Evolutionary conservation across 1,284 basidiomycete species (phyloP), one percentile per base, ranked within the genome.

Genomic region (Naganishia sp.): DNA sequence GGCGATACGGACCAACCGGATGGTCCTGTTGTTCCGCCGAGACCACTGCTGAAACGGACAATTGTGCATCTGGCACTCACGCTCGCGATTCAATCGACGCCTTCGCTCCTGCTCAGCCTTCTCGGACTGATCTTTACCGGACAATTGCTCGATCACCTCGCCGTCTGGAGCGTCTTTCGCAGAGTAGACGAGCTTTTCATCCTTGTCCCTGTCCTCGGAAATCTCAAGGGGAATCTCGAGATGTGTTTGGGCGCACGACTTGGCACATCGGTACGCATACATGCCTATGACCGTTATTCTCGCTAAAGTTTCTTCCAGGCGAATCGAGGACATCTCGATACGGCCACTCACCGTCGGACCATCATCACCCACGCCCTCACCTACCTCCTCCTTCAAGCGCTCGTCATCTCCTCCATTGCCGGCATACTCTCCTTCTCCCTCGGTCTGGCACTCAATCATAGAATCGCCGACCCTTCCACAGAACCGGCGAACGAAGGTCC

Each of bases 191-290:
- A 99, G 78, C 87, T 98, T 66, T 94, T 98, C 74, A 94, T 98
- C 82, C 90, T 98, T 66, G 88, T 97, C 9, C 94, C 95, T 13
- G 94, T 96, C 72, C 83, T 98, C 25, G 78, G 95, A 72, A 99
- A 98, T 74, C 86, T 99, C 69, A 97, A 97, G 76, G 95, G 95
- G 18, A 97, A 97, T 73, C 85, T 98, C 53, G 94, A 95, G 80
- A 94, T 95, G 90, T 94, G 94, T 71, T 86, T 83, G 2, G 80
- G 79, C 7, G 78, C 82, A 6, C 76, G 81, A 33, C 78, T 83
- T 72, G 81, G 79, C 7, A 83, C 82, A 4, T 79, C 79, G 5
- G 75, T 76, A 54, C 67, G 74, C 71, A 15, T 45, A 43, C 25
- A 36, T 50, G 46, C 18, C n/a, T 11, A 28, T 6, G 25, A 9